Base-by-base conservation (phyloP, 805 yeast genomes). In the Wickerhamiella musiphila region DNA sequence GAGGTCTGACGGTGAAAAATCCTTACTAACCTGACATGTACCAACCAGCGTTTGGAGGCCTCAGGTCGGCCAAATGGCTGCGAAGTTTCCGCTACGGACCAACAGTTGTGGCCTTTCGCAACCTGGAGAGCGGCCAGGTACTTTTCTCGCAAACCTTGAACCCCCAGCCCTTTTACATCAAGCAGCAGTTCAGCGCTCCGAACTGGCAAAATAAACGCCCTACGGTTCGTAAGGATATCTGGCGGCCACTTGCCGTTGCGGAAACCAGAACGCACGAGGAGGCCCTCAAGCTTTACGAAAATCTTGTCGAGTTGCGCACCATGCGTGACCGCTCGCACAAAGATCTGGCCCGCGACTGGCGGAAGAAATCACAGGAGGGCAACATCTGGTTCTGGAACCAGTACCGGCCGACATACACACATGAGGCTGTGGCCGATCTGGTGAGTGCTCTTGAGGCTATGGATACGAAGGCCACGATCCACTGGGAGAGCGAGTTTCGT, bases 151-250 rank as follows among this genome's bases (percentile, higher is more conserved):
- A 84, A 56, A 67, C 78, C 9, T 90, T 94, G 24, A 63, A 61
- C 37, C 63, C 57, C 8, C 53, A 51, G 39, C 49, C 42, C 37
- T 44, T 41, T 46, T 52, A 77, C 52, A 71, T 79, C 39, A 68
- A 72, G 37, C 63, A 58, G 39, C 90, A 76, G 58, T 81, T 78
- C 52, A 66, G 65, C 40, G 65, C 79, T 48, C 92, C 94, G 28
- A 79, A 82, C 60, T 79, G 93, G 92, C 77, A 79, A 50, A 82
- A 84, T 60, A 65, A 77, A 47, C 68, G 66, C 45, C 95, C 95
- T 4, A 60, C 69, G 23, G 62, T 72, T 44, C 71, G 96, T 57
- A 66, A 74, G 45, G 96, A 84, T 54, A 61, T 83, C 31, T 84
- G 95, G 95, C 65, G 86, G 45, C 66, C 84, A 33, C 69, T 86